A percentile compares a stretch with the other conserved stretches of the same genome.
phyloP scores from a whole-genome alignment of 23 red algal genomes.

The Gracilaria vermiculophylla region DNA sequence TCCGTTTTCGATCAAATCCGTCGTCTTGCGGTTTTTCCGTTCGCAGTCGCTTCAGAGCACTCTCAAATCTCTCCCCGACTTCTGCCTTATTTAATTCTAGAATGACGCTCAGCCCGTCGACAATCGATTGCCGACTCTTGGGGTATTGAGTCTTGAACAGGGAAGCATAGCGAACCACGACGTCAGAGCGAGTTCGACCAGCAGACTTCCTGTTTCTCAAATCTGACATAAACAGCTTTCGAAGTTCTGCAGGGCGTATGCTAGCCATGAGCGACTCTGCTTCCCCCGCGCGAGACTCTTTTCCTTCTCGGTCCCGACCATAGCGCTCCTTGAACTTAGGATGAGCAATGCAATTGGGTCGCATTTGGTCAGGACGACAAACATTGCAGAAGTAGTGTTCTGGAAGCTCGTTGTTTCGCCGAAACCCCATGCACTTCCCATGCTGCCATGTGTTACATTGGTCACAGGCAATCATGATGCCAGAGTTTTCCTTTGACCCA shows the following conservation, averaged over 20 bases:
- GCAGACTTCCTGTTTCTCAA: constrained; percentile 39
- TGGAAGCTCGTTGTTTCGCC: constrained; percentile 61
- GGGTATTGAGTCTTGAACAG: constrained; percentile 42
- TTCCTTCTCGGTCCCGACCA: constrained; percentile 25
- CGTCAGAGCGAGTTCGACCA: constrained; percentile 25
- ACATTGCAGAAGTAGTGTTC: constrained; percentile 83
- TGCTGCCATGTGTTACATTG: constrained; percentile 97
- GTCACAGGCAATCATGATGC: constrained; percentile 94
- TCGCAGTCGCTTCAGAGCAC: constrained; percentile 9
- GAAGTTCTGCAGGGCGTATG: constrained; percentile 56
- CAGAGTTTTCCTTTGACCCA: constrained; percentile 75
- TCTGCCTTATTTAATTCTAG: constrained; percentile 13
- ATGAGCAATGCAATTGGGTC: constrained; percentile 71
- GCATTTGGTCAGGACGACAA: constrained; percentile 93
- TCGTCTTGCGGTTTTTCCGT: constrained; percentile 22
- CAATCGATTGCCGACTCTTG: constrained; percentile 39
- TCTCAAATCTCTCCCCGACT: constrained; percentile 29
- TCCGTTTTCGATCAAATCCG: neutral
- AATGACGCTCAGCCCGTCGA: constrained; percentile 54
- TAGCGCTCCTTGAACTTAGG: constrained; percentile 59
- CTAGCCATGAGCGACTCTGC: constrained; percentile 5
- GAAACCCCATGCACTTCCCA: constrained; percentile 91
- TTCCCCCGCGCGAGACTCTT: constrained; percentile 11
- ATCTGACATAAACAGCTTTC: constrained; percentile 61
- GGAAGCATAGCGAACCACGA: constrained; percentile 46